phyloP scores from a whole-genome alignment of 352 stramenopile species.

The Pythium aristosporum region DNA sequence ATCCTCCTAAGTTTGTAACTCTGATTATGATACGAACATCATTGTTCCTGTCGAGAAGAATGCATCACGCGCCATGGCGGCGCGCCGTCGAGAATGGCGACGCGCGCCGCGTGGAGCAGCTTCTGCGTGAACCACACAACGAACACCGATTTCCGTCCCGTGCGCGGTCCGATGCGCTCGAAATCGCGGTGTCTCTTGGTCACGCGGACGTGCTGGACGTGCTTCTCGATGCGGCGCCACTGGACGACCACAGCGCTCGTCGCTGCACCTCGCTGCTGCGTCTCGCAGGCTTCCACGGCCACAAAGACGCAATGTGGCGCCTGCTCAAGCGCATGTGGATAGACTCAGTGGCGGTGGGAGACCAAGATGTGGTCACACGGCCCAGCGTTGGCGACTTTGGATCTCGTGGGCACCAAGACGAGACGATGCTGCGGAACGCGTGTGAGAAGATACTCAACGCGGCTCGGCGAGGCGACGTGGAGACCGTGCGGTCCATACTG shows the following conservation, averaged over 20 bases:
- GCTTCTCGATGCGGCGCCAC: constrained; percentile 1
- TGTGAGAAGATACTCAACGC: background rate
- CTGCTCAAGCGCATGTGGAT: constrained; percentile 1
- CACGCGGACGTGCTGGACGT: background rate
- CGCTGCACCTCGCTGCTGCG: constrained; percentile 6
- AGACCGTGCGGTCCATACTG: background rate
- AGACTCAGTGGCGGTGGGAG: background rate
- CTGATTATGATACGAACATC: background rate
- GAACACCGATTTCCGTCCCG: background rate
- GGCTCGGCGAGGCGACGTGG: background rate
- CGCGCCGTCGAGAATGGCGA: background rate
- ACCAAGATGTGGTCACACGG: background rate
- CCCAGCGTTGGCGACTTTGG: background rate
- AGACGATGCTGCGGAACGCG: background rate
- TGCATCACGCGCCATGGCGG: background rate
- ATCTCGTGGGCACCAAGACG: background rate
- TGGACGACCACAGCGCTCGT: background rate
- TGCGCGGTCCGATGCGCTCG: background rate
- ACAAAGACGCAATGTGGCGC: background rate
- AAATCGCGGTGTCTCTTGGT: constrained; percentile 3
- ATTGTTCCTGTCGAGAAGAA: background rate
- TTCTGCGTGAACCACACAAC: background rate
- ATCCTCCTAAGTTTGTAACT: background rate
- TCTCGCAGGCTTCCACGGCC: constrained; percentile 1
- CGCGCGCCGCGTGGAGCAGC: background rate